phyloP scores from a whole-genome alignment of 2,329 filamentous ascomycete genomes.

The Fusarium sp. region DNA sequence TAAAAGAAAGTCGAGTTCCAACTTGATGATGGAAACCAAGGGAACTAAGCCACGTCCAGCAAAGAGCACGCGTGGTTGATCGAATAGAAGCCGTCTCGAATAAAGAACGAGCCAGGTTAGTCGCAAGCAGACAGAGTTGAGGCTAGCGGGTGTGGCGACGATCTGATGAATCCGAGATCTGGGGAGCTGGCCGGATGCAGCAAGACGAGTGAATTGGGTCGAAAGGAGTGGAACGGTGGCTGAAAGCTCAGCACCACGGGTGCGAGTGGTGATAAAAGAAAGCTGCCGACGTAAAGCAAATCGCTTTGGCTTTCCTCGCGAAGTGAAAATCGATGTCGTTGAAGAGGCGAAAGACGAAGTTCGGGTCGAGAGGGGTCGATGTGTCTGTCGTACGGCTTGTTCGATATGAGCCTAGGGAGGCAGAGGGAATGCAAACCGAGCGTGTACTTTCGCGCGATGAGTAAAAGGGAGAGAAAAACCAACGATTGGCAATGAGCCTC shows the following conservation, averaged over 20 bases:
- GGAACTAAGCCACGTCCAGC: constrained; percentile 12
- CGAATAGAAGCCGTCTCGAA: constrained; percentile 23
- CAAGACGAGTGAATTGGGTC: constrained; percentile 29
- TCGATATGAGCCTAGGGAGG: constrained; percentile 33
- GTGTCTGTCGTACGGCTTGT: constrained; percentile 24
- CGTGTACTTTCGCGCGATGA: constrained; percentile 33
- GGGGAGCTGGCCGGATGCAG: constrained; percentile 43
- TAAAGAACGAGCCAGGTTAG: constrained; percentile 34
- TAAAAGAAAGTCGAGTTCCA: constrained; percentile 16
- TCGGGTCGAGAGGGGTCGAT: constrained; percentile 2
- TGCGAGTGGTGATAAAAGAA: constrained; percentile 35
- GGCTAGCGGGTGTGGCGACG: constrained; percentile 29
- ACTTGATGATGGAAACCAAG: constrained; percentile 9
- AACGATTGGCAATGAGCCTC: constrained; percentile 41
- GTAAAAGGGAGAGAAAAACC: constrained; percentile 34
- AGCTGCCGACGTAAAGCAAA: constrained; percentile 13
- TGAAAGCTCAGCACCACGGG: constrained; percentile 45
- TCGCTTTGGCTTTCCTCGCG: constrained; percentile 1
- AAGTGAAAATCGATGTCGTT: constrained; percentile 11
- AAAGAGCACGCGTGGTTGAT: constrained; percentile 8
- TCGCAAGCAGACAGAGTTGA: constrained; percentile 37
- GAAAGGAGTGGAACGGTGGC: constrained; percentile 40
- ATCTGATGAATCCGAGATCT: constrained; percentile 30
- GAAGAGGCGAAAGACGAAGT: constrained; percentile 17
- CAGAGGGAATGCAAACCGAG: constrained; percentile 28